phyloP scores from a whole-genome alignment of 306 rosid genomes.

The Urtica urens region DNA sequence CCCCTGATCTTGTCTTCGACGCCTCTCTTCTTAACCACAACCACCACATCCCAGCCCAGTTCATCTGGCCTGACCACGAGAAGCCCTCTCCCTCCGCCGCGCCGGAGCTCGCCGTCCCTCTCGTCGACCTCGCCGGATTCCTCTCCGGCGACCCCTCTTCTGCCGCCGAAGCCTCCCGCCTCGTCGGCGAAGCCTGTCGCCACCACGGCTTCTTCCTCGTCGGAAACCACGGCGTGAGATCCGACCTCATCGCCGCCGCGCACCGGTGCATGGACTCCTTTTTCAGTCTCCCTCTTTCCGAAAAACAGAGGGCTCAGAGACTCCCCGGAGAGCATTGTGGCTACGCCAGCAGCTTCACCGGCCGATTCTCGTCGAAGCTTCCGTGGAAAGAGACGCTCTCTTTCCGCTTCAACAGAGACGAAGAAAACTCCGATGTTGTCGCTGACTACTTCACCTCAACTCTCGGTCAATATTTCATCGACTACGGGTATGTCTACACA shows the following conservation, averaged over 20 bases:
- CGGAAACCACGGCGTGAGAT: conserved; percentile 66
- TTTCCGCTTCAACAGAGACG: conserved; percentile 35
- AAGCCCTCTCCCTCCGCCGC: conserved; percentile 40
- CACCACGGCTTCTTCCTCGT: conserved; percentile 86
- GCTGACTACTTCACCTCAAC: conserved; percentile 34
- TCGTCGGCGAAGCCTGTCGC: conserved; percentile 57
- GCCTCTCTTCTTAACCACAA: conserved; percentile 47
- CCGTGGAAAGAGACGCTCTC: conserved; percentile 96
- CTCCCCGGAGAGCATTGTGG: conserved; percentile 80
- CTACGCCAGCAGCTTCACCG: conserved; percentile 91
- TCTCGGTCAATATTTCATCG: conserved; percentile 47
- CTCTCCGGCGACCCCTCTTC: conserved; percentile 48
- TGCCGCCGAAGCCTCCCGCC: conserved; percentile 32
- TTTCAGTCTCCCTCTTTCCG: conserved; percentile 53
- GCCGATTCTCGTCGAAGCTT: conserved; percentile 75
- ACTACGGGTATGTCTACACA: conserved; percentile 66
- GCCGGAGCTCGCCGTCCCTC: conserved; percentile 56
- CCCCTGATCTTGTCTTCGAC: conserved; percentile 40
- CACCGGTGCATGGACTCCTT: conserved; percentile 57
- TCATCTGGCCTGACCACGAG: conserved; percentile 88
- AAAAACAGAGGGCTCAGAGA: conserved; percentile 77
- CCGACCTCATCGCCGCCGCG: conserved; percentile 38
- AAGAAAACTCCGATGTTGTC: conserved; percentile 26
- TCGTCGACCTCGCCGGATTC: conserved; percentile 48
- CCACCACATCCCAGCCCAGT: conserved; percentile 49